A percentile compares a stretch with the other conserved stretches of the same genome.
These are phyloP conservation scores for Thalia dealbata DNA, from an alignment of 176 grass and related monocot species.

Conservation along the genomic window DNA sequence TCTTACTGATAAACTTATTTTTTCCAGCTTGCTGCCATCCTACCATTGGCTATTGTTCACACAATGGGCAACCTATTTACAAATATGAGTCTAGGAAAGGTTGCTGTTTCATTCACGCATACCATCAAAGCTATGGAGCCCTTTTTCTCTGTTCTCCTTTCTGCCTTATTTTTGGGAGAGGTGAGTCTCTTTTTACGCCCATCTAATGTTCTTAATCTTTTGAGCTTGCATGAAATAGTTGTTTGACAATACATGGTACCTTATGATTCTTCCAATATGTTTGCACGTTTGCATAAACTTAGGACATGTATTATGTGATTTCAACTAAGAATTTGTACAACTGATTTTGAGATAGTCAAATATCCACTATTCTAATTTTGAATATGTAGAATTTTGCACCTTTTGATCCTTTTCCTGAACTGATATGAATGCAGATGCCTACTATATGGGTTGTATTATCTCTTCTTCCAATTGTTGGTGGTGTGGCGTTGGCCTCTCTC, in stretches of 20 bases:
- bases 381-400: neutral
- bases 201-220: neutral
- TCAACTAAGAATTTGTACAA: neutral
- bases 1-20: neutral
- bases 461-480: constrained; percentile 85
- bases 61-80: constrained; percentile 79
- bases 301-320: neutral
- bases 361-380: neutral
- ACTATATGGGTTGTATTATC: constrained; percentile 68
- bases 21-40: constrained; percentile 43
- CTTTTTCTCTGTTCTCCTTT: constrained; percentile 73
- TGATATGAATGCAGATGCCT: constrained; percentile 39
- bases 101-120: constrained; percentile 67
- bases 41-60: constrained; percentile 55
- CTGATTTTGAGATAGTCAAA: neutral
- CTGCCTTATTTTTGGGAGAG: constrained; percentile 66
- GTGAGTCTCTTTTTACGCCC: constrained; percentile 18
- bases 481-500: constrained; percentile 87
- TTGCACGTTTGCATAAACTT: neutral
- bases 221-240: neutral
- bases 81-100: constrained; percentile 67
- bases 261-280: neutral
- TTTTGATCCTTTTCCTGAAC: neutral
- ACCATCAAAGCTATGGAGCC: constrained; percentile 84
- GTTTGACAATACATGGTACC: constrained; percentile 7